These are phyloP conservation scores for Biancaea sappan DNA, from an alignment of 306 rosid species.

Conservation along the genomic window DNA sequence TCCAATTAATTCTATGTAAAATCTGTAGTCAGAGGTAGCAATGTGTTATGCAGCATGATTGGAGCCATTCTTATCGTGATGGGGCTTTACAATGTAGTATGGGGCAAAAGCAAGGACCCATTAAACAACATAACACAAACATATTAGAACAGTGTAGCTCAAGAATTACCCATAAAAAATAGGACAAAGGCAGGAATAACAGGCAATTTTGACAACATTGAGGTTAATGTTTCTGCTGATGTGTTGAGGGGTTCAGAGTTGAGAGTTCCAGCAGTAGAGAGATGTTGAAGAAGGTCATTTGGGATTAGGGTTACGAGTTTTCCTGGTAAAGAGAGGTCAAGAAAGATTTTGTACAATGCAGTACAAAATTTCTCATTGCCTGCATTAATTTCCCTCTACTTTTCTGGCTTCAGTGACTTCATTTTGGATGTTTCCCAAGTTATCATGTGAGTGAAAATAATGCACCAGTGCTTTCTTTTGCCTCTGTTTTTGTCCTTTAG, in stretches of 20 bases:
- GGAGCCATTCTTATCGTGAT: constrained; percentile 82
- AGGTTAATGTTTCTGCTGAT: constrained; percentile 35
- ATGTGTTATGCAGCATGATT: constrained; percentile 50
- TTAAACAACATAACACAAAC: constrained; percentile 12
- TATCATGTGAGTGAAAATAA: constrained; percentile 40
- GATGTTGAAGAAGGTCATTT: constrained; percentile 28
- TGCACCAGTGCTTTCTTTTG: constrained; percentile 31
- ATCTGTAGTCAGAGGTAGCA: background rate
- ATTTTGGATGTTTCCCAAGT: constrained; percentile 11
- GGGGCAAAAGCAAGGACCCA: constrained; percentile 91
- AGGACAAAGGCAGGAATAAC: constrained; percentile 29
- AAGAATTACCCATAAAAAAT: constrained; percentile 63
- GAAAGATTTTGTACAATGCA: constrained; percentile 41
- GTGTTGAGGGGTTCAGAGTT: constrained; percentile 30
- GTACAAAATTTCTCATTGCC: constrained; percentile 38
- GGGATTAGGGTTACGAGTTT: constrained; percentile 29
- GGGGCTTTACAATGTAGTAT: constrained; percentile 92
- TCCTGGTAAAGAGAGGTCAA: constrained; percentile 29
- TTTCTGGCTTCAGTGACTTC: no score
- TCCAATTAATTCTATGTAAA: background rate
- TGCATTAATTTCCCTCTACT: constrained; percentile 16
- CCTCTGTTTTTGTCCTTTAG: constrained; percentile 12
- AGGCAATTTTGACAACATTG: constrained; percentile 33
- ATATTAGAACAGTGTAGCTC: constrained; percentile 43
- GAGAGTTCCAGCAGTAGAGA: constrained; percentile 17